Base-by-base conservation (phyloP, 805 yeast genomes). In the Clavispora fructus region DNA sequence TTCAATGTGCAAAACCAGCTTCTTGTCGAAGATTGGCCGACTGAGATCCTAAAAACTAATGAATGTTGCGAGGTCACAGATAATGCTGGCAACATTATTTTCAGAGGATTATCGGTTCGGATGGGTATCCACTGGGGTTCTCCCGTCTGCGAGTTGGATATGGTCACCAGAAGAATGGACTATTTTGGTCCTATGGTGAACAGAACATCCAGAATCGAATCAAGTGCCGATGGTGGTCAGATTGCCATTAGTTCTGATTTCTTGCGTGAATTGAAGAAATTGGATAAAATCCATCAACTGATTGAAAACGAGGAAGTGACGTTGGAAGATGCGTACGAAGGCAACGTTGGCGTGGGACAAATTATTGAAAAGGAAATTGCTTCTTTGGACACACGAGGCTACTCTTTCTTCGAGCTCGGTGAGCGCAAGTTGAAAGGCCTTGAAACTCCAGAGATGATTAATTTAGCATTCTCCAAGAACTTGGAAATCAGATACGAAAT, bases 41-140 rank as follows among this genome's bases (percentile, higher is more conserved):
- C 85, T 2, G 97, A 92, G 58, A 89, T 94, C 25, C 71, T 92
- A 31, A 85, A 85, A 28, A 81, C 89, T 32, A 86, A 80, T 50
- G 96, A 90, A 56, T 95, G 98, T 30, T 79, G 85, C 54, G 87
- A 87, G 52, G 78, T 90, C 5, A 73, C 81, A 23, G 97, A 89
- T 63, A 65, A 76, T 9, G 73, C 77, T 1, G 78, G 75, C 4
- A 73, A 73, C 32, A 62, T 80, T 3, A 78, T 94, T 9, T 94
- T 84, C 67, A 74, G 94, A 47, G 99, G 99, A 2, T 69, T 94
- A 39, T 86, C 95, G 0, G 99, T 94, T 9, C 79, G 99, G 60
- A 94, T 94, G 98, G 99, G 99, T 50, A 79, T 89, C 37, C 98
- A 94, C 64, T 94, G 98, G 96, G 99, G 99, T 52, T 75, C 85